Conservation (phyloP, 1,284 basidiomycete genomes). For the Heimioporus retisporus region DNA sequence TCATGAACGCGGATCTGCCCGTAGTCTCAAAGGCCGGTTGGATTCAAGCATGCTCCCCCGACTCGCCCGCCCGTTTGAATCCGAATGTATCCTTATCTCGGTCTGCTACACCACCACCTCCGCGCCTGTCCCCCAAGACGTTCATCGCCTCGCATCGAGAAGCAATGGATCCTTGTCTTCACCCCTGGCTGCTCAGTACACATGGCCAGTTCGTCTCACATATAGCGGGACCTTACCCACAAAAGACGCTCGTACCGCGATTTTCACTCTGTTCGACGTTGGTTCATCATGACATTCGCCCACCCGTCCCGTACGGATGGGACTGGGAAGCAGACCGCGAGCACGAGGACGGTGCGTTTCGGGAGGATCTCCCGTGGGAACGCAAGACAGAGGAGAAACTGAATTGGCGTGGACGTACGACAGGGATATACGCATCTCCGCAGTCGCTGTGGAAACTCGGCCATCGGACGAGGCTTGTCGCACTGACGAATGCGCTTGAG, state of each 20-base stretch:
- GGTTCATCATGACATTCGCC: slow-evolving; percentile 50
- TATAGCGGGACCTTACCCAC: slow-evolving; percentile 59
- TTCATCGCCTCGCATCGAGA: slow-evolving; percentile 64
- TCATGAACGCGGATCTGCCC: slow-evolving; percentile 38
- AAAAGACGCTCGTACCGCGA: slow-evolving; percentile 60
- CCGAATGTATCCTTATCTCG: slow-evolving; percentile 14
- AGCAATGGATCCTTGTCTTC: slow-evolving; percentile 71
- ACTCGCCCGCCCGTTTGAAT: slow-evolving; percentile 19
- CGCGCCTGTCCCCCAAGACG: slow-evolving; percentile 47
- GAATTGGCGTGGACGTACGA: slow-evolving; percentile 75
- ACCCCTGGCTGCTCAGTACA: slow-evolving; percentile 59
- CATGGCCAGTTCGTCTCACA: slow-evolving; percentile 70
- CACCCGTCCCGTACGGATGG: slow-evolving; percentile 59
- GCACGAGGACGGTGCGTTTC: slow-evolving; percentile 37
- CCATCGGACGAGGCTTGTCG: slow-evolving; percentile 56
- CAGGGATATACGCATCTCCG: slow-evolving; percentile 64
- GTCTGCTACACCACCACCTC: neutral
- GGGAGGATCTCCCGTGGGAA: slow-evolving; percentile 64
- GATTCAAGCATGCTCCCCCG: slow-evolving; percentile 33
- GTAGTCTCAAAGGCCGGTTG: slow-evolving; percentile 32
- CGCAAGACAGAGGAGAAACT: slow-evolving; percentile 65
- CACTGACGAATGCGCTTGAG: slow-evolving; percentile 45
- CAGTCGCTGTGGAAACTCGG: slow-evolving; percentile 59
- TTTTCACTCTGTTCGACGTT: slow-evolving; percentile 66
- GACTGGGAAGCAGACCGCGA: slow-evolving; percentile 27